phyloP scores from a whole-genome alignment of 768 basidiomycete genomes.

The Polyporus arcularius region DNA sequence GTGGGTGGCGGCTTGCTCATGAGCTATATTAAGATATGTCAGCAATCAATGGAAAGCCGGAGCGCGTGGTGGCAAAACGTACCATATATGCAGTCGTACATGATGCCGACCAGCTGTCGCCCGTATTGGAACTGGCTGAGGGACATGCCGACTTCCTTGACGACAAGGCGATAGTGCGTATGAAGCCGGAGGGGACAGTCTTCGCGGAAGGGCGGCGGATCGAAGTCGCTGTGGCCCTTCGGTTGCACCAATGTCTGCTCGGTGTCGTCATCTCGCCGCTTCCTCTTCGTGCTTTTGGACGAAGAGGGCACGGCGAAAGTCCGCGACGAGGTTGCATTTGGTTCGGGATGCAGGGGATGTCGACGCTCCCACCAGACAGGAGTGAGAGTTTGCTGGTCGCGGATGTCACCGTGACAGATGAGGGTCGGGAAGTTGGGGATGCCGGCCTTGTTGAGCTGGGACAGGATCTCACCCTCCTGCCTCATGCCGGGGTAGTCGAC shows the following conservation, averaged over 20 bases:
- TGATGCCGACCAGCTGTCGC: neutral
- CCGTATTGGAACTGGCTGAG: neutral
- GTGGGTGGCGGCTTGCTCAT: neutral
- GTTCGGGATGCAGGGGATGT: too few species aligned
- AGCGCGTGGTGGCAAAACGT: neutral
- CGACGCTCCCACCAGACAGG: too few species aligned
- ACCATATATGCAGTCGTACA: neutral
- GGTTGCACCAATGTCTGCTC: too few species aligned
- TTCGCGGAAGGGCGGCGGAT: too few species aligned
- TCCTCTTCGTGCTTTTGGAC: too few species aligned
- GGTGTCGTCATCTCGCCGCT: too few species aligned
- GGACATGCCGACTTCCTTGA: neutral
- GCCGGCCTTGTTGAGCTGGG: neutral
- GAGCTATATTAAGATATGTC: neutral
- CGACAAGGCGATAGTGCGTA: conserved; percentile 5
- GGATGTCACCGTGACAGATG: conserved; percentile 5
- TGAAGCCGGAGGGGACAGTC: neutral
- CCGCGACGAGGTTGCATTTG: too few species aligned
- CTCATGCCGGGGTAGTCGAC: neutral
- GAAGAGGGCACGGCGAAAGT: too few species aligned
- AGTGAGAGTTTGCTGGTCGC: neutral
- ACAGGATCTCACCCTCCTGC: conserved; percentile 4
- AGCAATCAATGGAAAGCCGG: neutral
- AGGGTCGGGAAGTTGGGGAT: conserved; percentile 1
- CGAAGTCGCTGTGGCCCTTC: too few species aligned